Evolutionary conservation across 2,329 filamentous ascomycete genomes (phyloP).

Genomic region (Microcera coccophila): DNA sequence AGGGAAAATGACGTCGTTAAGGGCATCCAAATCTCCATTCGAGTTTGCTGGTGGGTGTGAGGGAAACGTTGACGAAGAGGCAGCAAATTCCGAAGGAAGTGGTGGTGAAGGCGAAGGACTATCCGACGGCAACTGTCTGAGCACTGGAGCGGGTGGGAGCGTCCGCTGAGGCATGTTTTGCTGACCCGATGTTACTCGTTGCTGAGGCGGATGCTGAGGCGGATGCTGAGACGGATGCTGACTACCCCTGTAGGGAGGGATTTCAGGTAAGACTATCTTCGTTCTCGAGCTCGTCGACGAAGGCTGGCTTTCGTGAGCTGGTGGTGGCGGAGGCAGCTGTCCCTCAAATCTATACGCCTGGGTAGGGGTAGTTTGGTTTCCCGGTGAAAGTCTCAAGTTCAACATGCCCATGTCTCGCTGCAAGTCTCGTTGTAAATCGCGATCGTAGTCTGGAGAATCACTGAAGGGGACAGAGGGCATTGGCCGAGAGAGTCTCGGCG

Average conservation of each 20-base stretch:
- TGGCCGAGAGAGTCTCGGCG: constrained; percentile 46
- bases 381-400: constrained; percentile 39
- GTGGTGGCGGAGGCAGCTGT: constrained; percentile 29
- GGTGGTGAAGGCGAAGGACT: constrained; percentile 33
- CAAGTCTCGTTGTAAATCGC: constrained; percentile 58
- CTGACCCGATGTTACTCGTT: constrained; percentile 28
- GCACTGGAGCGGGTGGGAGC: constrained; percentile 17
- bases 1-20: constrained; percentile 88
- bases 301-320: constrained; percentile 32
- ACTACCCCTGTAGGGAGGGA: constrained; percentile 50
- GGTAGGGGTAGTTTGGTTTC: constrained; percentile 12
- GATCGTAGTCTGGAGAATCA: constrained; percentile 58
- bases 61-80: constrained; percentile 50
- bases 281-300: constrained; percentile 38
- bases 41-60: constrained; percentile 53
- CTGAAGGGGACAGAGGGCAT: constrained; percentile 45
- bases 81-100: constrained; percentile 28
- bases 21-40: constrained; percentile 73
- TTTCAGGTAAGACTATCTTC: constrained; percentile 49
- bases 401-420: constrained; percentile 58
- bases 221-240: not conserved
- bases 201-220: constrained; percentile 22
- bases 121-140: constrained; percentile 28
- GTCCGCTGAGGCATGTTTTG: constrained; percentile 23
- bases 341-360: constrained; percentile 11